phyloP scores from a whole-genome alignment of 169 alveolate species.

The Amoebophrya sp. region DNA sequence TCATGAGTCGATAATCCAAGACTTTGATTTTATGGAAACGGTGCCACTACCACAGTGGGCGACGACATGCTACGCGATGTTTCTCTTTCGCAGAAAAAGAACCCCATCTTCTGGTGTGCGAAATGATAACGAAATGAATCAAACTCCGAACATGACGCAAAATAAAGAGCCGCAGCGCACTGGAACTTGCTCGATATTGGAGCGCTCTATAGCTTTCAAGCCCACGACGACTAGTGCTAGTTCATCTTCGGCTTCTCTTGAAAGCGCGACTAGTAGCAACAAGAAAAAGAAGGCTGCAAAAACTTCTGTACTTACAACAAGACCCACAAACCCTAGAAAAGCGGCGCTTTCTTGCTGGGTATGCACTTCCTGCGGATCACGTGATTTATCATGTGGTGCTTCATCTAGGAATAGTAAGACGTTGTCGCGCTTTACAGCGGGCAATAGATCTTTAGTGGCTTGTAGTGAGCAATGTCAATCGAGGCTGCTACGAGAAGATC shows the following conservation, averaged over 20 bases:
- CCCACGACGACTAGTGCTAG: not conserved
- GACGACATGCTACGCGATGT: constrained; percentile 2
- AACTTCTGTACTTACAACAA: not conserved
- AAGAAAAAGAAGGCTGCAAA: not conserved
- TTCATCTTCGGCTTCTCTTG: not conserved
- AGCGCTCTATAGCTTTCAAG: not conserved
- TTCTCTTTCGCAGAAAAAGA: not conserved
- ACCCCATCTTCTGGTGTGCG: not conserved
- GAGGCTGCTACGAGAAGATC: too few relatives aligned
- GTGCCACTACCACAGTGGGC: not conserved
- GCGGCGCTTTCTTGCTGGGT: too few relatives aligned
- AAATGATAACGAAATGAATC: not conserved
- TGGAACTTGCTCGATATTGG: not conserved
- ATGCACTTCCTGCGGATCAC: too few relatives aligned
- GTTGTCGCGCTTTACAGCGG: too few relatives aligned
- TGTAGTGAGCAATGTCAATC: too few relatives aligned
- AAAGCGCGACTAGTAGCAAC: not conserved
- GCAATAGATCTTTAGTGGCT: too few relatives aligned
- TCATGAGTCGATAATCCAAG: not conserved
- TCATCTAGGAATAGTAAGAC: too few relatives aligned
- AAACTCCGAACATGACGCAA: too few relatives aligned
- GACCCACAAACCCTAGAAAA: too few relatives aligned
- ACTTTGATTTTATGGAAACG: not conserved
- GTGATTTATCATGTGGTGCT: too few relatives aligned
- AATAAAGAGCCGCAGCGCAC: too few relatives aligned